These are phyloP conservation scores for Rugonectria rugulosa DNA, from an alignment of 2,329 filamentous ascomycete species.

Conservation along the genomic window DNA sequence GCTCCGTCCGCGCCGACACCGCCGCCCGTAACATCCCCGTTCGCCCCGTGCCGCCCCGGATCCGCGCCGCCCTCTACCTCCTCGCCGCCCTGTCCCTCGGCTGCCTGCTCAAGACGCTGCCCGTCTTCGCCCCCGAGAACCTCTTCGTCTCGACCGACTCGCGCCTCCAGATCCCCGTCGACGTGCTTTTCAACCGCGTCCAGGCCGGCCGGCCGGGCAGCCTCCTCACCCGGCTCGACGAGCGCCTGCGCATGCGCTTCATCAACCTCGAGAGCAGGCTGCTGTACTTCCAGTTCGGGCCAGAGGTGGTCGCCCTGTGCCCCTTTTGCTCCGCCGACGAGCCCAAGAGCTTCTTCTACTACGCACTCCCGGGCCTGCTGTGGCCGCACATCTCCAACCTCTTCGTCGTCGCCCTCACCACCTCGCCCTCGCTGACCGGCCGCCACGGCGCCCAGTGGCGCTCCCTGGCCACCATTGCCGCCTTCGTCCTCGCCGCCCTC, in stretches of 20 bases:
- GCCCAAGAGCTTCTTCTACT: conserved; percentile 76
- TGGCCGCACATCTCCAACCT: conserved; percentile 85
- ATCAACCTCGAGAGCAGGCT: conserved; percentile 75
- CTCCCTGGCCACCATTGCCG: conserved; percentile 70
- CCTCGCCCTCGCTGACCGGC: conserved; percentile 72
- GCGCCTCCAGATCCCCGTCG: conserved; percentile 83
- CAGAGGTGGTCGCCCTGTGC: conserved; percentile 75
- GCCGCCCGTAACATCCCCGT: conserved; percentile 55
- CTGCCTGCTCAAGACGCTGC: conserved; percentile 67
- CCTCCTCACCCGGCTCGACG: conserved; percentile 65
- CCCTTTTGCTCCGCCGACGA: conserved; percentile 83
- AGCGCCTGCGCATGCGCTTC: conserved; percentile 72
- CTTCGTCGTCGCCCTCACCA: conserved; percentile 73
- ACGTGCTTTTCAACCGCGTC: conserved; percentile 84
- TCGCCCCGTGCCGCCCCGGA: conserved; percentile 61
- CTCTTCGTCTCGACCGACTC: conserved; percentile 81
- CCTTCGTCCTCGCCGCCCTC: conserved; percentile 62
- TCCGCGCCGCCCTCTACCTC: conserved; percentile 65
- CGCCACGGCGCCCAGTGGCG: conserved; percentile 73
- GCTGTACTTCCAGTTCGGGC: conserved; percentile 85
- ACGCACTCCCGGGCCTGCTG: conserved; percentile 76
- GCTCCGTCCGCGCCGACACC: conserved; percentile 57
- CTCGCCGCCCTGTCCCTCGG: conserved; percentile 59
- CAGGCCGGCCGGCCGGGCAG: conserved; percentile 55
- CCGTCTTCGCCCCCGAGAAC: conserved; percentile 77